These are phyloP conservation scores for Aquilaria sinensis DNA, from an alignment of 345 rosid species.

Conservation along the genomic window DNA sequence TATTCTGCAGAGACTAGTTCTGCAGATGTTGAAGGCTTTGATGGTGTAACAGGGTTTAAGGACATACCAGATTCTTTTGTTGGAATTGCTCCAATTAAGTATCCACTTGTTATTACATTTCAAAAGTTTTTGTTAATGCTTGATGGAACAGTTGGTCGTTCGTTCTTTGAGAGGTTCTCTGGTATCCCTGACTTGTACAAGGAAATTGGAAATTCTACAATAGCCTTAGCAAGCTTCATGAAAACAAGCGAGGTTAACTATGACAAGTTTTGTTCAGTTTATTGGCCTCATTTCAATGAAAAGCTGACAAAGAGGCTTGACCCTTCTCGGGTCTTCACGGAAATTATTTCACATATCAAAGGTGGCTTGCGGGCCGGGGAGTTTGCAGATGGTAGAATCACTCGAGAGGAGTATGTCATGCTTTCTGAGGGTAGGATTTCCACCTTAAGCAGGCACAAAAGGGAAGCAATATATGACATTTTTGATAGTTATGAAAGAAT, in stretches of 20 bases:
- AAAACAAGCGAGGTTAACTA: conserved; percentile 38
- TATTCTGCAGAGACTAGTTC: conserved; percentile 13
- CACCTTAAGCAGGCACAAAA: conserved; percentile 19
- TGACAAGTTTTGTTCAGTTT: conserved; percentile 34
- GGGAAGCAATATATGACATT: conserved; percentile 30
- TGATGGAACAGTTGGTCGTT: conserved; percentile 40
- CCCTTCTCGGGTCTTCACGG: conserved; percentile 42
- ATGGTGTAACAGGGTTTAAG: conserved; percentile 27
- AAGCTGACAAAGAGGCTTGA: conserved; percentile 32
- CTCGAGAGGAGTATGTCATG: conserved; percentile 25
- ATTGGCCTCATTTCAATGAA: conserved; percentile 47
- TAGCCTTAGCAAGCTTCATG: conserved; percentile 23
- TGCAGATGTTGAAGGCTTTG: conserved; percentile 23
- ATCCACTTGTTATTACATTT: conserved; percentile 50
- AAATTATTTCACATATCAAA: conserved; percentile 51
- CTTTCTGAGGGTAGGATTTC: conserved; percentile 34
- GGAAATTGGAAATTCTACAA: conserved; percentile 17
- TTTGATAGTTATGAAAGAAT: conserved; percentile 39
- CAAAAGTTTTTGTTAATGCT: conserved; percentile 53
- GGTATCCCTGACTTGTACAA: conserved; percentile 21
- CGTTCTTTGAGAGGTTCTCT: conserved; percentile 41
- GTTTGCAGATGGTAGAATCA: conserved; percentile 23
- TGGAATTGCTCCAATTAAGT: conserved; percentile 23
- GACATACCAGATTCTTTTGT: conserved; percentile 38
- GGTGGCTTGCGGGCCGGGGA: conserved; percentile 30